Evolutionary conservation across 2,329 filamentous ascomycete genomes (phyloP), one percentile per base, ranked within the genome.

Genomic region (Fusarium camptoceras): DNA sequence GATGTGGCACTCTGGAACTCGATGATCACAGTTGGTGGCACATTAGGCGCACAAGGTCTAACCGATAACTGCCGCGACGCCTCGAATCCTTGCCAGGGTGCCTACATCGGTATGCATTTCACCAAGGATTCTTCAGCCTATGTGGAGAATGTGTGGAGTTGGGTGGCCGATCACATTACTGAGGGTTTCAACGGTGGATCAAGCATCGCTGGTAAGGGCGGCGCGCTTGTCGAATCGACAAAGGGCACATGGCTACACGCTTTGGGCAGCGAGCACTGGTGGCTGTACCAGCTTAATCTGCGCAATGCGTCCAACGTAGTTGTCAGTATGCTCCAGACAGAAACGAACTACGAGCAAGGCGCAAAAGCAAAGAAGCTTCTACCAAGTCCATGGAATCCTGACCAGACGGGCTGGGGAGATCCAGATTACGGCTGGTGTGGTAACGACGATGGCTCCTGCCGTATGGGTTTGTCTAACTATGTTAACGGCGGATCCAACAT

Each of bases 91-190:
- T 51, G 48, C 48, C 48, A 51, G 31, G 48, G 10, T 16, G 48
- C 48, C 8, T 51, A 51, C 12, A 11, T 51, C 8, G 48, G 48
- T 12, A 51, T 51, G 22, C 48, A 86, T 66, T 49, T 87, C 9
- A 86, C 83, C 0, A 28, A 72, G 0, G 49, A 77, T 24, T 78
- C 82, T 43, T 86, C 84, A 22, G 86, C 84, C 10, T 84, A 84
- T 61, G 70, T 84, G 31, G 81, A 85, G 66, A 84, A 87, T 68
- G 78, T 83, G 61, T 92, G 89, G 88, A 86, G 88, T 70, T 92
- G 89, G 90, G 87, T 88, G 16, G 86, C 89, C 2, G 90, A 92
- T 74, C 90, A 92, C 77, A 57, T 57, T 25, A 57, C 46, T 11
- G 55, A 57, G 12, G 48, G n/a, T 2, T 51, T 51, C 8, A 16